Percentiles rank a stretch among this genome's conserved stretches.
These are phyloP conservation scores for Krasilnikovozyma curviuscula DNA, from an alignment of 768 basidiomycete species.

Conservation along the genomic window DNA sequence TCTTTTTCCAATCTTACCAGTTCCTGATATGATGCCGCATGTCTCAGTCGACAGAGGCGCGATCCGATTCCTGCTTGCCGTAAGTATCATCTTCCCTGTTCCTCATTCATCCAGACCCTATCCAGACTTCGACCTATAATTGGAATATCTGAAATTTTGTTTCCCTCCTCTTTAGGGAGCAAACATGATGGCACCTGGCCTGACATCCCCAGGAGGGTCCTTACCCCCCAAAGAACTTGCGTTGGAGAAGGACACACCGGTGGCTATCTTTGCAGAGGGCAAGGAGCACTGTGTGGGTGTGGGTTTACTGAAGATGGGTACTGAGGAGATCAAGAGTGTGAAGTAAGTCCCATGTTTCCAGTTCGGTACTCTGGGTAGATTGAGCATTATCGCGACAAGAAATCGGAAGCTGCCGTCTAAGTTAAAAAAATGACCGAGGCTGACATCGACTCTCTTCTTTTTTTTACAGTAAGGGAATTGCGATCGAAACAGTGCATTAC, in stretches of 20 bases:
- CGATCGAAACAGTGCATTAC: conserved; percentile 9
- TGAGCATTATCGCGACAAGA: too few relatives aligned
- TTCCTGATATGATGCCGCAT: conserved; percentile 72
- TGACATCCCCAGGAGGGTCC: conserved; percentile 77
- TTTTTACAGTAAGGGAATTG: conserved; percentile 9
- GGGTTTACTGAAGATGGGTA: conserved; percentile 58
- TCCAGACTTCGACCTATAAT: too few relatives aligned
- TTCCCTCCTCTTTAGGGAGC: conserved; percentile 26
- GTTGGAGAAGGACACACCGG: conserved; percentile 50
- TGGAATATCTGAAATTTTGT: too few relatives aligned
- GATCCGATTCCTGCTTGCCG: conserved; percentile 85
- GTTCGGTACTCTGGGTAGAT: neutral
- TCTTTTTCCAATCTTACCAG: conserved; percentile 34
- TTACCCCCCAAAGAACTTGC: conserved; percentile 54
- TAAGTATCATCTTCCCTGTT: conserved; percentile 16
- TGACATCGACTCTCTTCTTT: neutral
- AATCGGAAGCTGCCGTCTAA: too few relatives aligned
- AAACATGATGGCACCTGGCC: conserved; percentile 45
- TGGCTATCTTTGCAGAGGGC: conserved; percentile 89
- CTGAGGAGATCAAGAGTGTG: conserved; percentile 71
- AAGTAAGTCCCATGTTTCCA: conserved; percentile 29
- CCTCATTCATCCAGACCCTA: too few relatives aligned
- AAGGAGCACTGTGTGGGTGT: conserved; percentile 80
- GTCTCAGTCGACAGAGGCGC: conserved; percentile 89
- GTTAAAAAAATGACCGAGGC: too few relatives aligned